phyloP scores from a whole-genome alignment of 2,329 filamentous ascomycete species.

The Sarocladium kiliense region DNA sequence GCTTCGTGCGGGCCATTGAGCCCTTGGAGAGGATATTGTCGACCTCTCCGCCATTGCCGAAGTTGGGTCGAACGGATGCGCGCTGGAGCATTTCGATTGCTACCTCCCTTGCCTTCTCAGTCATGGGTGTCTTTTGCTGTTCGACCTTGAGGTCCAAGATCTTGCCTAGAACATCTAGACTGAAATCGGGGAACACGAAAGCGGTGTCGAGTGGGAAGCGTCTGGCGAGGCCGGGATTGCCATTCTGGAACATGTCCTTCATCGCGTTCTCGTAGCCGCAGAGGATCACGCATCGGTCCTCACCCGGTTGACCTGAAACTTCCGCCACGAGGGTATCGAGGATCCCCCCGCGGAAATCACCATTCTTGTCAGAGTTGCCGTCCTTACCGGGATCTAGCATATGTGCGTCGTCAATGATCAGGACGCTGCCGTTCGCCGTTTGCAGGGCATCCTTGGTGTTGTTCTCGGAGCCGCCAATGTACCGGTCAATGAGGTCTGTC shows the following conservation, averaged over 20 bases:
- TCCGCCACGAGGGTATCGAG: constrained; percentile 59
- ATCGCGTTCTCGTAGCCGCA: constrained; percentile 57
- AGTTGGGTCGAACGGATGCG: constrained; percentile 28
- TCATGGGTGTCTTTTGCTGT: constrained; percentile 37
- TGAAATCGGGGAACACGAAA: constrained; percentile 57
- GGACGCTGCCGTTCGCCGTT: constrained; percentile 51
- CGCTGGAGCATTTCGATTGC: constrained; percentile 27
- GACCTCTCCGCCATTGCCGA: constrained; percentile 12
- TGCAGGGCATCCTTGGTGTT: constrained; percentile 54
- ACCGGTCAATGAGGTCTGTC: constrained; percentile 51
- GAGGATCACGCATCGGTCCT: constrained; percentile 58
- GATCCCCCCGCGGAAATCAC: constrained; percentile 44
- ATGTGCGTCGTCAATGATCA: constrained; percentile 63
- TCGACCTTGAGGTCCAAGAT: constrained; percentile 48
- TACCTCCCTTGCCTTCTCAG: constrained; percentile 35
- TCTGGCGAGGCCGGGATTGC: constrained; percentile 53
- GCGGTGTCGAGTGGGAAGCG: constrained; percentile 51
- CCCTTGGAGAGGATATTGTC: constrained; percentile 35
- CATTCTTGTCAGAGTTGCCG: constrained; percentile 13
- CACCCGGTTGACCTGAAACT: constrained; percentile 53
- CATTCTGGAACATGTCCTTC: constrained; percentile 54
- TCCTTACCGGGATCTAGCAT: constrained; percentile 21
- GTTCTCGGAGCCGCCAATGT: constrained; percentile 49
- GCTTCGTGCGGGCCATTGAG: constrained; percentile 6
- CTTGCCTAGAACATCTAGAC: constrained; percentile 39